These are phyloP conservation scores for Trichomonas vaginalis DNA, from an alignment of 208 protist genomes.

Conservation along the genomic window DNA sequence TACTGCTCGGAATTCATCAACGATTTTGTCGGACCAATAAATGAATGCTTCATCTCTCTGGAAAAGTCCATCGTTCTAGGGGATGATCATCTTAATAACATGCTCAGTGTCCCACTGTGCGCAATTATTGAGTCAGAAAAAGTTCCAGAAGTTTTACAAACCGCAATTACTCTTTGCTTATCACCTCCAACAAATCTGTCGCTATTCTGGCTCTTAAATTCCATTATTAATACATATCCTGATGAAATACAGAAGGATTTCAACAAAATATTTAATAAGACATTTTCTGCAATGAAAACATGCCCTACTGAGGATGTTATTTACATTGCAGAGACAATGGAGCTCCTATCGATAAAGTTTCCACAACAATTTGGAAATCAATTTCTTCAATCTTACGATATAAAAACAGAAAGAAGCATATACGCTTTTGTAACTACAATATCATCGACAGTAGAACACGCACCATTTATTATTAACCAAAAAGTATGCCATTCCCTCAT, in stretches of 20 bases:
- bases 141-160: background rate
- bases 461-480: background rate
- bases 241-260: background rate
- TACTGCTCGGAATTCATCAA: background rate
- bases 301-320: background rate
- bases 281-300: background rate
- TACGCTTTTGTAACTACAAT: background rate
- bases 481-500: background rate
- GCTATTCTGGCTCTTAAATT: background rate
- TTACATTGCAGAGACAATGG: background rate
- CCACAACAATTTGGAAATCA: background rate
- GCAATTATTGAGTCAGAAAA: background rate
- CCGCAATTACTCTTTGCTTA: background rate
- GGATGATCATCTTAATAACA: background rate
- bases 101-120: background rate
- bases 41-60: background rate
- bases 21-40: background rate
- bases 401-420: background rate
- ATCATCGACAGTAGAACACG: background rate
- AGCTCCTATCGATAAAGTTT: background rate
- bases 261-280: background rate
- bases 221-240: background rate
- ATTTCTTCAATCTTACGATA: background rate
- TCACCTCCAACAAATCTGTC: background rate
- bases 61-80: background rate